Evolutionary conservation across 495 filamentous ascomycete genomes (phyloP).

Genomic region (Penicillium chermesinum): DNA sequence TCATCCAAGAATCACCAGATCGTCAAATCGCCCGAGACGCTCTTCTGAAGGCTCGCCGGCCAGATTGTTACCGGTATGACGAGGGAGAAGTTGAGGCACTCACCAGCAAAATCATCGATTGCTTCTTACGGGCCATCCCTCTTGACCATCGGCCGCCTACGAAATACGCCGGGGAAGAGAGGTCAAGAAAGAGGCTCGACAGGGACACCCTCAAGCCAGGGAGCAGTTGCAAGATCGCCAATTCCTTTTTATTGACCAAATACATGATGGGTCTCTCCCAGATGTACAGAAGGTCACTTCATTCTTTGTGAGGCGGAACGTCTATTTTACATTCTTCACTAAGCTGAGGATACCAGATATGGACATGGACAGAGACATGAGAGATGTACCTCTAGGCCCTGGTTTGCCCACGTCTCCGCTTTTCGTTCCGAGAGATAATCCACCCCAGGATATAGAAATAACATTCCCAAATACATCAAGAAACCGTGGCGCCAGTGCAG

Average conservation of each 20-base stretch:
- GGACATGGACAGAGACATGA: not conserved
- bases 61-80: conserved; percentile 26
- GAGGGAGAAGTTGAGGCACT: conserved; percentile 16
- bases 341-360: not conserved
- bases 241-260: conserved; percentile 13
- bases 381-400: not conserved
- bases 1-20: conserved; percentile 28
- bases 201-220: conserved; percentile 5
- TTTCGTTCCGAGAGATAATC: not conserved
- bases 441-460: not conserved
- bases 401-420: not conserved
- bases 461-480: not conserved
- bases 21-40: conserved; percentile 25
- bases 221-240: conserved; percentile 6
- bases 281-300: not conserved
- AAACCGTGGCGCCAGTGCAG: not conserved
- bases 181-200: conserved; percentile 8
- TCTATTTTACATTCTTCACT: conserved; percentile 1
- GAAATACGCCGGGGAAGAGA: conserved; percentile 4
- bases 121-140: conserved; percentile 13
- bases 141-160: conserved; percentile 7
- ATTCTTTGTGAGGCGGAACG: not conserved
- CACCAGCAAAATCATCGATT: conserved; percentile 17
- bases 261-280: conserved; percentile 1
- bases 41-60: conserved; percentile 28